These are phyloP conservation scores for Tillandsia fasciculata DNA, from an alignment of 176 grass and related monocot species.

Conservation along the genomic window DNA sequence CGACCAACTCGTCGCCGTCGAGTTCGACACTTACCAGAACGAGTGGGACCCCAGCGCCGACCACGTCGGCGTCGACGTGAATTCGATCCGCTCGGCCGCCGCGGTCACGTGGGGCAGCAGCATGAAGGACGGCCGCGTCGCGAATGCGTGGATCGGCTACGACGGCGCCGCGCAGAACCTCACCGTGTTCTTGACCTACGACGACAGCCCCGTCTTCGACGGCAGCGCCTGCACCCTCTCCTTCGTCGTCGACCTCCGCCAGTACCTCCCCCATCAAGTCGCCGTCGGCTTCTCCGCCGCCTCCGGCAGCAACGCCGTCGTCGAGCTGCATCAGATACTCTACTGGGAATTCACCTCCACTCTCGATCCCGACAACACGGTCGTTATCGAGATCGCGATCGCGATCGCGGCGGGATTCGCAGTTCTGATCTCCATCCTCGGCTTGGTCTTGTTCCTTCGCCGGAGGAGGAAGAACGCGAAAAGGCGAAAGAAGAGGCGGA, in stretches of 20 bases:
- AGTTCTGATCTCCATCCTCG: slow-evolving; percentile 1
- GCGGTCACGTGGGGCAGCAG: background rate
- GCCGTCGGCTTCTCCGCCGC: slow-evolving; percentile 54
- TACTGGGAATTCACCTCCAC: slow-evolving; percentile 63
- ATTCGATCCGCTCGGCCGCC: background rate
- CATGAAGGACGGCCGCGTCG: background rate
- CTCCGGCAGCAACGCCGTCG: slow-evolving; percentile 10
- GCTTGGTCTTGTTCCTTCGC: too few relatives aligned
- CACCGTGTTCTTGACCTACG: slow-evolving; percentile 2
- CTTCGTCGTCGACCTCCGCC: slow-evolving; percentile 26
- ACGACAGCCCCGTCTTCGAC: background rate
- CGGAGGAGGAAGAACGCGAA: slow-evolving; percentile 13
- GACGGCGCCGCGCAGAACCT: slow-evolving; percentile 4
- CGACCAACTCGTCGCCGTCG: slow-evolving; percentile 25
- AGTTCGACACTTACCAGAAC: slow-evolving; percentile 35
- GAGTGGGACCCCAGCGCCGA: slow-evolving; percentile 9
- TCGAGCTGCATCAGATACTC: slow-evolving; percentile 45
- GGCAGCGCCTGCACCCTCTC: slow-evolving; percentile 4
- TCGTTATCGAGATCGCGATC: background rate
- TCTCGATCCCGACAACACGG: slow-evolving; percentile 12
- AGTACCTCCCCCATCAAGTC: slow-evolving; percentile 23
- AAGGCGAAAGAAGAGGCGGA: slow-evolving; percentile 19
- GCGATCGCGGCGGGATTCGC: background rate
- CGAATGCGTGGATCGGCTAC: slow-evolving; percentile 22
- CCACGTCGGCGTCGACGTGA: slow-evolving; percentile 31